Conservation (phyloP, 208 protist genomes). For the Leishmania gerbilli region DNA sequence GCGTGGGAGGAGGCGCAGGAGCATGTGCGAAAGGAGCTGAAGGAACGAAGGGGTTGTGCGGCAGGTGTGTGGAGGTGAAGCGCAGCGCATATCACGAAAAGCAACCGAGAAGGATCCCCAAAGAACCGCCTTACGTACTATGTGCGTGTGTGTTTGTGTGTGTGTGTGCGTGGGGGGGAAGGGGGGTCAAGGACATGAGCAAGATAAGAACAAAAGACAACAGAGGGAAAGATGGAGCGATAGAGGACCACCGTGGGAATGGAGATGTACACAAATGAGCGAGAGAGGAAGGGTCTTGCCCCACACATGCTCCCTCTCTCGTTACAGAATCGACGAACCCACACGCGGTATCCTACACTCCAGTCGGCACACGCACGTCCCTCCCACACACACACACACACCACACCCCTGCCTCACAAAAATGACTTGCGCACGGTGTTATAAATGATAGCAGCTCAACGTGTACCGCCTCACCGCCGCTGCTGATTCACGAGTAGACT, state of each 20-base stretch:
- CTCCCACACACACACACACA: neutral
- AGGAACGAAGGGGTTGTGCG: slow-evolving; percentile 16
- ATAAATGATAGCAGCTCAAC: neutral
- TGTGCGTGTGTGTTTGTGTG: neutral
- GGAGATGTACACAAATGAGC: neutral
- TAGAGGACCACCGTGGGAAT: slow-evolving; percentile 3
- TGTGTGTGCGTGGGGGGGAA: neutral
- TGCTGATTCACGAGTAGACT: neutral
- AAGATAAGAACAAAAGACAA: slow-evolving; percentile 6
- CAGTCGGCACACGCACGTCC: neutral
- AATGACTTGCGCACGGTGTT: neutral
- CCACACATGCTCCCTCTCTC: neutral
- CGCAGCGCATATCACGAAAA: neutral
- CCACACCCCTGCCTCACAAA: neutral
- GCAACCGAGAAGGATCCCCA: neutral
- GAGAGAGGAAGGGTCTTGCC: slow-evolving; percentile 4
- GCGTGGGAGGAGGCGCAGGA: neutral
- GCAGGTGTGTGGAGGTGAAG: neutral
- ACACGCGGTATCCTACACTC: neutral
- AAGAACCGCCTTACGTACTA: neutral
- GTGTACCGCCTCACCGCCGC: neutral
- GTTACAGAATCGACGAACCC: neutral
- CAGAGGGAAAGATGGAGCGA: slow-evolving; percentile 6
- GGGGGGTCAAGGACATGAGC: neutral
- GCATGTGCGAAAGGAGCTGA: slow-evolving; percentile 14